Evolutionary conservation across 1,139 yeast species (phyloP), one percentile per base, ranked within the genome.

Genomic region (Sugiyamaella grinbergsii): DNA sequence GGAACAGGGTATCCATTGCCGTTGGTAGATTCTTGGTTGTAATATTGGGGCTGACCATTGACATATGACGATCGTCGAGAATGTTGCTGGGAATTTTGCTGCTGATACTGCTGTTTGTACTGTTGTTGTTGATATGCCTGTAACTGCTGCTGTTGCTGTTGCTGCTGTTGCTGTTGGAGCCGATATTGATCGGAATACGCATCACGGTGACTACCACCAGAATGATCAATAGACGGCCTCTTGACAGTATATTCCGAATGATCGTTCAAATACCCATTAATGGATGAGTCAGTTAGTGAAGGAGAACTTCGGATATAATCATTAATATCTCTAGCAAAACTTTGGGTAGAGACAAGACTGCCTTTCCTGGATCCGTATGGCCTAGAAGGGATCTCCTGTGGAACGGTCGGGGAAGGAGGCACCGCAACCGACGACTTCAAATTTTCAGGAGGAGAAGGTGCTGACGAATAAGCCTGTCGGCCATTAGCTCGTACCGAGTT

Each of bases 1-100:
- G 40, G 8, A 5, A n/a, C n/a, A 10, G 42, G 22, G 32, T 24
- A 18, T 8, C 44, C 45, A 28, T 41, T 41, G 5, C 37, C 26
- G n/a, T 28, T 44, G 6, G 22, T 28, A 24, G 22, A 16, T 24
- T 36, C 42, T 23, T 36, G 24, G 22, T 34, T 6, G 10, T 47
- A 41, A 19, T 6, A 23, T 3, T 32, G 49, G 10, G 42, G 50
- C 11, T 39, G 47, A 1, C 16, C 18, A 18, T 40, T 16, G 1
- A 93, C 93, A 47, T 85, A 71, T 11, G 84, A 71, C 61, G 80
- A 80, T 16, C 88, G 42, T 10, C 48, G 29, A 6, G 51, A 31
- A 11, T 34, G 44, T 8, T 41, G 31, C 22, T 41, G 38, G 18
- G 18, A 38, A n/a, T 19, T n/a, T 28, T 40, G 44, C 36, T 42